A percentile compares a stretch with the other conserved stretches of the same genome.
These are phyloP conservation scores for Globisporangium nagaii DNA, from an alignment of 352 stramenopile species.

Conservation along the genomic window DNA sequence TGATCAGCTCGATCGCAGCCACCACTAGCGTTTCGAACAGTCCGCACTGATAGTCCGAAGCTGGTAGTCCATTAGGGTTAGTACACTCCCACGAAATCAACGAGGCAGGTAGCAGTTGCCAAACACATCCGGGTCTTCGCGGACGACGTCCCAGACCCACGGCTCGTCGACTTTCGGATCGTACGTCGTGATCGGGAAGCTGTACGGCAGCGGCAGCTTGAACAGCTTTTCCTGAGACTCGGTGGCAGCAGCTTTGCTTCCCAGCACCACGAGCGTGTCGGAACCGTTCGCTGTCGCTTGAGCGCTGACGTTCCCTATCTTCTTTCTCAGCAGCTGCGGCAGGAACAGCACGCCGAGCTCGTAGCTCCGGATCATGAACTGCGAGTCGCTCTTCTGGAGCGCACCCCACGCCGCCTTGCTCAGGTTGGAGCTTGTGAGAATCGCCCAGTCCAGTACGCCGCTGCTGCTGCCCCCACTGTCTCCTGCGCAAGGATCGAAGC, in stretches of 20 bases:
- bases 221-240: background rate
- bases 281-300: background rate
- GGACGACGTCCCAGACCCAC: conserved; percentile 76
- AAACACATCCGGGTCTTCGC: conserved; percentile 62
- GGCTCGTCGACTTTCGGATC: conserved; percentile 64
- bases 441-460: conserved; percentile 54
- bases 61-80: background rate
- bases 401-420: conserved; percentile 80
- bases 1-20: conserved; percentile 14
- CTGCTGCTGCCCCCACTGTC: background rate
- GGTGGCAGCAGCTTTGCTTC: conserved; percentile 18
- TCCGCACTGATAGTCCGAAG: background rate
- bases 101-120: conserved; percentile 63
- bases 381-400: conserved; percentile 64
- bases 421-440: conserved; percentile 79
- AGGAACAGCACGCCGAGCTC: conserved; percentile 78
- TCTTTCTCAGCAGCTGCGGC: conserved; percentile 20
- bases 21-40: background rate
- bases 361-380: conserved; percentile 83
- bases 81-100: background rate
- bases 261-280: conserved; percentile 24
- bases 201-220: conserved; percentile 52
- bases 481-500: conserved; percentile 33
- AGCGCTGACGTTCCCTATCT: background rate
- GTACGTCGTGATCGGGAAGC: conserved; percentile 66